Conservation (phyloP, 2,329 filamentous ascomycete species). For the Hypoxylon sp. region DNA sequence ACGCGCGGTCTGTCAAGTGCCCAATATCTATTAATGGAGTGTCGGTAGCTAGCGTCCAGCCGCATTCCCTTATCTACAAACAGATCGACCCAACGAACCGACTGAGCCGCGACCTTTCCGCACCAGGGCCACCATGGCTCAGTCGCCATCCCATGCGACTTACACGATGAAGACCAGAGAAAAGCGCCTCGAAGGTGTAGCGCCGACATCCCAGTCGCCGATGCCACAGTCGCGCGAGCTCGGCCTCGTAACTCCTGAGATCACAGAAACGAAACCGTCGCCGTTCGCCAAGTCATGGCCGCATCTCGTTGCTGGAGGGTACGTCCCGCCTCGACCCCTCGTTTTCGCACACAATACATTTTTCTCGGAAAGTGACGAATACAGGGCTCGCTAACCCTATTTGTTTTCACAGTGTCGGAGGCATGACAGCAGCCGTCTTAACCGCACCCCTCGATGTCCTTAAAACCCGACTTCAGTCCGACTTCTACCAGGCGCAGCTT, state of each 20-base stretch:
- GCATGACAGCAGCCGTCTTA: constrained; percentile 92
- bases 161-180: constrained; percentile 47
- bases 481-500: constrained; percentile 92
- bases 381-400: constrained; percentile 32
- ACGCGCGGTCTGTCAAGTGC: neutral
- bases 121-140: constrained; percentile 32
- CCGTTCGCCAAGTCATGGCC: constrained; percentile 86
- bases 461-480: constrained; percentile 92
- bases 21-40: constrained; percentile 33
- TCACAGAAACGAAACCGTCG: constrained; percentile 58
- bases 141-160: constrained; percentile 45
- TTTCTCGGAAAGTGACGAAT: constrained; percentile 9
- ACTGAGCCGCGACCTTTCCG: constrained; percentile 17
- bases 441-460: constrained; percentile 95
- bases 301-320: constrained; percentile 93
- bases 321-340: constrained; percentile 56
- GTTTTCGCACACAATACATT: constrained; percentile 8
- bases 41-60: constrained; percentile 21
- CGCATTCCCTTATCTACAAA: neutral
- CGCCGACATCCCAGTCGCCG: constrained; percentile 48
- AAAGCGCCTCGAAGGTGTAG: constrained; percentile 41
- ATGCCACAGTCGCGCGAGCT: constrained; percentile 74
- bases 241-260: constrained; percentile 68
- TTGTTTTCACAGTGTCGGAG: constrained; percentile 75
- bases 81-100: constrained; percentile 7